Conservation (phyloP, 805 yeast genomes). For the Lipomyces lipofer region DNA sequence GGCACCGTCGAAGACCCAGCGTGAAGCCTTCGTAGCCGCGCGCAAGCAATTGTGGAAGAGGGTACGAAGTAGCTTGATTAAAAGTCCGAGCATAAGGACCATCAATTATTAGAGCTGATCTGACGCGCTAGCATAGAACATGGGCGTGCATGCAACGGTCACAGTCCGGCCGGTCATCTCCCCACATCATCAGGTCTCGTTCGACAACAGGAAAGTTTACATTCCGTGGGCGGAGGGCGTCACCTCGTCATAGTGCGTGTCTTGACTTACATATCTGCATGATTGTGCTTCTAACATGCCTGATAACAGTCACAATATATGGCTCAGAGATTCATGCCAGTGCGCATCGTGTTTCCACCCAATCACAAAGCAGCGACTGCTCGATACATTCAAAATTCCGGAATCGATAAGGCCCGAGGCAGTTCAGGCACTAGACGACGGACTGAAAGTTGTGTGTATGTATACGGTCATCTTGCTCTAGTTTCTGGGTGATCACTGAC, state of each 20-base stretch:
- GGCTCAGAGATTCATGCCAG: constrained; percentile 68
- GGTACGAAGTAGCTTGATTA: background rate
- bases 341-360: constrained; percentile 56
- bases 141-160: constrained; percentile 17
- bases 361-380: constrained; percentile 58
- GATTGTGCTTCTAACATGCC: too few species aligned
- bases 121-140: background rate
- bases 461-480: background rate
- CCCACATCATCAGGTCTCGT: constrained; percentile 31
- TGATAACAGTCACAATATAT: constrained; percentile 56
- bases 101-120: background rate
- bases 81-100: background rate
- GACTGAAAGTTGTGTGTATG: constrained; percentile 31
- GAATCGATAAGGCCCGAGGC: constrained; percentile 36
- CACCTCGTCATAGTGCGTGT: constrained; percentile 36
- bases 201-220: constrained; percentile 33
- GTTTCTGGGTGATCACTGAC: constrained; percentile 24
- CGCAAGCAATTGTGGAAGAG: background rate
- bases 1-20: background rate
- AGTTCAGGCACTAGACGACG: constrained; percentile 26
- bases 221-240: constrained; percentile 37
- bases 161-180: constrained; percentile 19
- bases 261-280: too few species aligned
- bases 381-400: constrained; percentile 52
- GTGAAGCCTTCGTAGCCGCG: background rate